Evolutionary conservation across 2,329 filamentous ascomycete genomes (phyloP), one percentile per base, ranked within the genome.

Genomic region (Penicillium brevicompactum): DNA sequence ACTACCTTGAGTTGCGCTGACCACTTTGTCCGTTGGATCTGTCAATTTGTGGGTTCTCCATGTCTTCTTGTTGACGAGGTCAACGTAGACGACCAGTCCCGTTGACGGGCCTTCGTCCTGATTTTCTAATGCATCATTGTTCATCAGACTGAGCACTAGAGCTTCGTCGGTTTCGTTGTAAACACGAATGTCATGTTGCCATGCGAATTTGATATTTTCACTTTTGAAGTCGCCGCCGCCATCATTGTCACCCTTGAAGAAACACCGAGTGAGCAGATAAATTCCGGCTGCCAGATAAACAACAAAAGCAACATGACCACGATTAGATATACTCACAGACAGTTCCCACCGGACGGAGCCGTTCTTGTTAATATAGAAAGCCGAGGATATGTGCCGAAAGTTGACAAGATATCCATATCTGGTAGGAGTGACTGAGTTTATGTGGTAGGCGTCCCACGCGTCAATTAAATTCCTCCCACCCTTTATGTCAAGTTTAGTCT

Each of bases 161-260:
- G 67, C 66, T 5, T 68, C 66, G 27, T 67, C 63, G 32, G 74
- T 70, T 42, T 70, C 58, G 55, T 72, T 70, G 59, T 67, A 69
- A 46, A 74, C 53, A 34, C 74, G 72, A 10, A 74, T 71, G 56
- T 73, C 64, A 46, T 73, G 70, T 59, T 72, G 70, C 70, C 70
- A 73, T 22, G 68, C 66, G 54, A 66, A 70, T 21, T 47, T 47
- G 31, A 41, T 37, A 31, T 61, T 53, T 34, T 64, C 64, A 18
- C 61, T 58, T 32, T 58, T 47, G 41, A 70, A 71, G 48, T 70
- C 67, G 7, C 67, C 70, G 30, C 57, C 58, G 18, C 59, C 58
- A 27, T 64, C 62, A n/a, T 27, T 27, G 24, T 27, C 24, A 27
- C 24, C 68, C 65, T 58, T 70, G 27, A 8, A 46, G 32, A n/a